phyloP scores from a whole-genome alignment of 257 asterid species.

The Forsythia viridissima region DNA sequence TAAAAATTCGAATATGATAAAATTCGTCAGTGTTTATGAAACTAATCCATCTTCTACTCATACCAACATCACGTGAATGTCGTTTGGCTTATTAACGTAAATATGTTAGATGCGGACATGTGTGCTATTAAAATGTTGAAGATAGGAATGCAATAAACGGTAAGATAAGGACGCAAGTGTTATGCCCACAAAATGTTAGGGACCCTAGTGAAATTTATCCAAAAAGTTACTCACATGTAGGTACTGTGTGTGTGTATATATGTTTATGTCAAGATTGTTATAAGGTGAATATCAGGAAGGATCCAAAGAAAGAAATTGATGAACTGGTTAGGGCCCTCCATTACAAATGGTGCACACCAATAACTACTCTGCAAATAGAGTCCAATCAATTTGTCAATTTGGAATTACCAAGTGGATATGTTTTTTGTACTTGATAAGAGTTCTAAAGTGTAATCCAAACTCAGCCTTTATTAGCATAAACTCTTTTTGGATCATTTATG shows the following conservation, averaged over 20 bases:
- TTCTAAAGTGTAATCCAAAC: constrained; percentile 14
- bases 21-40: too few relatives aligned
- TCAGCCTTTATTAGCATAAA: constrained; percentile 1
- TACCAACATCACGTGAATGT: too few relatives aligned
- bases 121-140: too few relatives aligned
- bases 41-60: too few relatives aligned
- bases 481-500: constrained; percentile 6
- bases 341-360: neutral
- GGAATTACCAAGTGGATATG: constrained; percentile 13
- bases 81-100: too few relatives aligned
- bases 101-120: too few relatives aligned
- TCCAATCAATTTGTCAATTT: constrained; percentile 35
- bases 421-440: constrained; percentile 13
- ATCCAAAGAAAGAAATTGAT: constrained; percentile 1
- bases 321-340: constrained; percentile 22
- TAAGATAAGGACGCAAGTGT: too few relatives aligned
- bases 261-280: neutral
- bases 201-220: too few relatives aligned
- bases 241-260: neutral
- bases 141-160: too few relatives aligned
- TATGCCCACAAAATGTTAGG: too few relatives aligned
- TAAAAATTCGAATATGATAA: too few relatives aligned
- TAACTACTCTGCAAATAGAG: constrained; percentile 6
- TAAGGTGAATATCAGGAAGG: neutral
- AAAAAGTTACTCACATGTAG: neutral